Percentiles rank a stretch among this genome's conserved stretches.
These are phyloP conservation scores for Podila clonocystis DNA, from an alignment of 192 early-diverging fungal species.

Conservation along the genomic window DNA sequence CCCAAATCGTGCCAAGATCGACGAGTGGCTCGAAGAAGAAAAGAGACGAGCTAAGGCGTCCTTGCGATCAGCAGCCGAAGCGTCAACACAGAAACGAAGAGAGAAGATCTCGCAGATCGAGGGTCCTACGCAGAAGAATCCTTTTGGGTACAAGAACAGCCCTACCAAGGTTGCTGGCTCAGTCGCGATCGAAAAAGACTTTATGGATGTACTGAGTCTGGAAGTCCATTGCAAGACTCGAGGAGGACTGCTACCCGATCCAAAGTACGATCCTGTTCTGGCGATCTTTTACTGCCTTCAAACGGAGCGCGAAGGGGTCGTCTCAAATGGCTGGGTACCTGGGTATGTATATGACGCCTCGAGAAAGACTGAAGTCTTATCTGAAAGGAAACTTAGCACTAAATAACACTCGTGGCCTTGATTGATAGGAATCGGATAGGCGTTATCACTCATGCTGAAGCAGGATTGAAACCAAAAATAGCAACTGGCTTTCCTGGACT, in stretches of 20 bases:
- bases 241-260: conserved; percentile 71
- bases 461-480: conserved; percentile 32
- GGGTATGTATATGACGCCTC: conserved; percentile 37
- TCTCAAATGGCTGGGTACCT: conserved; percentile 57
- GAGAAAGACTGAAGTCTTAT: background rate
- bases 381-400: background rate
- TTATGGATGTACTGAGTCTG: conserved; percentile 65
- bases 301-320: conserved; percentile 52
- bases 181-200: conserved; percentile 52
- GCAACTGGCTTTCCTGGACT: conserved; percentile 41
- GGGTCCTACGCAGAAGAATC: conserved; percentile 69
- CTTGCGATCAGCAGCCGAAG: conserved; percentile 11
- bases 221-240: conserved; percentile 71
- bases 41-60: conserved; percentile 17
- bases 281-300: conserved; percentile 77
- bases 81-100: conserved; percentile 27
- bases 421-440: conserved; percentile 61
- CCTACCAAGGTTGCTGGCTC: conserved; percentile 58
- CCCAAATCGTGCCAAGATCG: conserved; percentile 40
- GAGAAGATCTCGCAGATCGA: conserved; percentile 59
- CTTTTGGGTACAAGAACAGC: conserved; percentile 73
- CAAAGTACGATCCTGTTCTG: conserved; percentile 67
- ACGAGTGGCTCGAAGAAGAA: conserved; percentile 57
- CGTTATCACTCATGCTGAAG: conserved; percentile 54
- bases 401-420: background rate